Percentiles rank a stretch among this genome's conserved stretches.
phyloP scores from a whole-genome alignment of 768 basidiomycete species.

The Suillus spraguei region DNA sequence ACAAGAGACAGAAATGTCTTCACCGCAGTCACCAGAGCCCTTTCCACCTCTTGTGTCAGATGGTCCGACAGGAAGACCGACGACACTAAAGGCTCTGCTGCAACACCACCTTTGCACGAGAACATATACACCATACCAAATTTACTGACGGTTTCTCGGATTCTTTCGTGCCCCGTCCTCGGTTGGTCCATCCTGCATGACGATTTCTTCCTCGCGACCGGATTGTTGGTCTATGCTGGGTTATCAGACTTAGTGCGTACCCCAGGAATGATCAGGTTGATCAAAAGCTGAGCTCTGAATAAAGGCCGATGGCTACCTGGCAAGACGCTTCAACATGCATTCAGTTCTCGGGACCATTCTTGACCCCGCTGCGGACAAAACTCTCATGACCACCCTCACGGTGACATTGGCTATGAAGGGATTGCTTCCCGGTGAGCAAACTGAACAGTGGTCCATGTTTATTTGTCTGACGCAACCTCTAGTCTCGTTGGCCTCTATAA shows the following conservation, averaged over 20 bases:
- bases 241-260: constrained; percentile 82
- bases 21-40: neutral
- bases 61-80: constrained; percentile 12
- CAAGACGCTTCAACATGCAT: constrained; percentile 82
- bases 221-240: constrained; percentile 88
- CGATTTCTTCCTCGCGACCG: constrained; percentile 79
- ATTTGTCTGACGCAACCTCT: neutral
- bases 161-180: constrained; percentile 87
- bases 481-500: constrained; percentile 87
- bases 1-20: neutral
- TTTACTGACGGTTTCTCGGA: constrained; percentile 83
- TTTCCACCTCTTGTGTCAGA: constrained; percentile 4
- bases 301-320: constrained; percentile 91
- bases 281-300: constrained; percentile 7
- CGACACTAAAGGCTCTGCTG: constrained; percentile 10
- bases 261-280: constrained; percentile 13
- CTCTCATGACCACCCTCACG: constrained; percentile 91
- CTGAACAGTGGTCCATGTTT: neutral
- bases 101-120: constrained; percentile 55
- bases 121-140: constrained; percentile 97
- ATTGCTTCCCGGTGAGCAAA: constrained; percentile 73
- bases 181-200: constrained; percentile 87
- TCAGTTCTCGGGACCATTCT: constrained; percentile 95
- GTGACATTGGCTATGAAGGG: constrained; percentile 82
- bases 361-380: constrained; percentile 97